Base-by-base conservation (phyloP, 306 rosid species). In the Prunus mongolica region DNA sequence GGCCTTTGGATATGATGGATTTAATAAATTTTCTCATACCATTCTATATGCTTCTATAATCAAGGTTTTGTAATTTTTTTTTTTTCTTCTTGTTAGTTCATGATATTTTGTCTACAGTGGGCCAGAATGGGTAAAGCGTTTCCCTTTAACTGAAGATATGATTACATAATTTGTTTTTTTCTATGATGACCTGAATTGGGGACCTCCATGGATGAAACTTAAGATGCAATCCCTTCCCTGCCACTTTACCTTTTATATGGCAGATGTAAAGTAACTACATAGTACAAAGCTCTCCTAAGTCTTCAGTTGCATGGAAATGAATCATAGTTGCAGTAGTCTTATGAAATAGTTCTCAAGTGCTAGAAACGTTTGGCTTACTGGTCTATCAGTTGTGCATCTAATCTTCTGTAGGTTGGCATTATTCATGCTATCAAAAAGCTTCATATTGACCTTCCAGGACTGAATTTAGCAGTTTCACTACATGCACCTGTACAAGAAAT, bases 401-500 rank as follows among this genome's bases (percentile, higher is more conserved):
- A 45, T 80, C 47, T 62, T 76, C 55, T 65, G 77, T 77, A 94
- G 97, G 98, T 95, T 71, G 97, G 98, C 73, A 90, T 95, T 66
- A 84, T 90, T 82, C 98, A 92, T 79, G 90, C 96, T 66, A 95
- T 95, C 88, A 92, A 89, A 76, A 95, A 87, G 82, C 92, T 95
- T 84, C 92, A 89, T 74, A 74, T 72, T 83, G 98, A 95, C 83
- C 89, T 95, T 30, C 97, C 97, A 10, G 98, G 98, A 61, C 81
- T 95, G 86, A 95, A 95, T 82, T 89, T 95, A 77, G 98, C 98
- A 54, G 95, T 95, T 88, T 92, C 98, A 61, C 87, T 92, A 75
- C 98, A 95, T 67, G 98, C 98, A 34, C 97, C 98, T 3, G 88
- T 82, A 72, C 98, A 95, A 79, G 97, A 92, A 47, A 89, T 95